Evolutionary conservation across 345 rosid species (phyloP).

Genomic region (Salix suchowensis): DNA sequence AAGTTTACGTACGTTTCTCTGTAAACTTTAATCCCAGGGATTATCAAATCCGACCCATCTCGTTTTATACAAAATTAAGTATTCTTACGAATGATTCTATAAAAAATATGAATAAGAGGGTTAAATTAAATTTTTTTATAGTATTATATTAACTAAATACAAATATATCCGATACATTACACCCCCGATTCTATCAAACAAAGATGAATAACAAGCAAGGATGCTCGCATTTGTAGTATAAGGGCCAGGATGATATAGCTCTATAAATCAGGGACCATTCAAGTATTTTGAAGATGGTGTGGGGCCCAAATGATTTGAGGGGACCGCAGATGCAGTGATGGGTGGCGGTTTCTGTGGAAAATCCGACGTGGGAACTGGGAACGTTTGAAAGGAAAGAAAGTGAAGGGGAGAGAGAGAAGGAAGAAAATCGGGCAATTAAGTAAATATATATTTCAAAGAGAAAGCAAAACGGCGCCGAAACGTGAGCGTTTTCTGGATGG

Average conservation of each 20-base stretch:
- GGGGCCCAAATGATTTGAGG: not conserved
- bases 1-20: not conserved
- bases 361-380: not conserved
- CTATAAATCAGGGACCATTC: not conserved
- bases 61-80: too few species aligned
- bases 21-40: not conserved
- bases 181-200: too few species aligned
- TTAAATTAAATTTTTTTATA: too few species aligned
- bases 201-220: not conserved
- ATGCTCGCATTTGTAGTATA: not conserved
- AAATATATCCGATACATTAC: too few species aligned
- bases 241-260: accelerated
- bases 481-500: slow-evolving; percentile 5
- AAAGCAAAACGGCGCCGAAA: slow-evolving; percentile 3
- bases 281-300: not conserved
- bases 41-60: too few species aligned
- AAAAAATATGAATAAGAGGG: too few species aligned
- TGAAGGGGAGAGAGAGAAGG: not conserved
- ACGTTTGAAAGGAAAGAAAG: not conserved
- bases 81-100: too few species aligned
- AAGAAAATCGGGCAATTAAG: not conserved
- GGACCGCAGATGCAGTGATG: not conserved
- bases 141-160: too few species aligned
- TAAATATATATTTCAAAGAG: not conserved
- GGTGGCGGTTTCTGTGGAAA: not conserved